Evolutionary conservation across 2,329 filamentous ascomycete genomes (phyloP), one percentile per base, ranked within the genome.

Genomic region (Chaetomium globosum): DNA sequence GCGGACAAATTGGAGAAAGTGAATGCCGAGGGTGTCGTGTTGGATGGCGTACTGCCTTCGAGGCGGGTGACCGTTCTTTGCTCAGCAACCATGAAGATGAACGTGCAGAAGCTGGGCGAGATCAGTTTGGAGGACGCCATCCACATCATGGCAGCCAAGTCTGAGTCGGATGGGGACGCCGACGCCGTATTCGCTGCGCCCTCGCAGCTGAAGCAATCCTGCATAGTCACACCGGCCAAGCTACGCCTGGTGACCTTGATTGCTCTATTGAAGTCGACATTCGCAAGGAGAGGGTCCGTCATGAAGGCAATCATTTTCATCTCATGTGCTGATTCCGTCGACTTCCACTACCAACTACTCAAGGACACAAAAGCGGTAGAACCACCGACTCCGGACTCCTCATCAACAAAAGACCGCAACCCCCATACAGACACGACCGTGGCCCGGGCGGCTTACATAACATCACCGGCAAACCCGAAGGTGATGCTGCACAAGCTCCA

Each of bases 271-370:
- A 96, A 94, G 75, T 88, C 92, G 21, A 88, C 93, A 0, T 98
- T 99, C 76, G 89, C 92, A 64, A 86, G 93, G 21, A 91, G 90
- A 76, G 94, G 93, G 0, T 92, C 92, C 1, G 91, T 96, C 21
- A 97, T 96, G 91, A 98, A 99, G 77, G 91, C 90, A 26, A 97
- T 99, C 67, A 84, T 99, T 43, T 99, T 99, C 79, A 91, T 99
- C 57, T 97, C 94, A 12, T 99, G 95, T 73, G 93, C 95, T 23
- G 95, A 99, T 76, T 95, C 92, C 1, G 95, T 98, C 65, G 93
- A 99, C 75, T 99, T 97, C 73, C 94, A 98, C 76, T 98, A 93
- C 75, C 90, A 96, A 67, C 80, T 97, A 3, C 85, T 99, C 64
- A 89, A 81, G 52, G 77, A 78, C 28, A 70, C 73, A 1, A 61